Conservation (phyloP, 164 flowering plant genomes). For the Stephania cephalantha region DNA sequence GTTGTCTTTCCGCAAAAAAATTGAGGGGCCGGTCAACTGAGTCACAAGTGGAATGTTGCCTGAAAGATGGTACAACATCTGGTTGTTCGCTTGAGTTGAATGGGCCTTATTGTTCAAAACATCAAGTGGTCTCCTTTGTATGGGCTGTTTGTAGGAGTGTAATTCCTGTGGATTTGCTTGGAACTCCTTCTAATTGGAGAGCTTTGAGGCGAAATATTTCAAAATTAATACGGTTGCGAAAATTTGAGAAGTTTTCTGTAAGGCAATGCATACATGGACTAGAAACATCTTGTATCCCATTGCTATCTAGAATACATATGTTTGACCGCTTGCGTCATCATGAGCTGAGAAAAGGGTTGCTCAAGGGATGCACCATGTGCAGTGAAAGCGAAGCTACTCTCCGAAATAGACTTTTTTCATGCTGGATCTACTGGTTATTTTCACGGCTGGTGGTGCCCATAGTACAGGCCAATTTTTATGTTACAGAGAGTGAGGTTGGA, state of each 20-base stretch:
- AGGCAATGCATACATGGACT: slow-evolving; percentile 65
- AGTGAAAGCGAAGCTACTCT: slow-evolving; percentile 16
- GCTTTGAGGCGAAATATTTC: slow-evolving; percentile 62
- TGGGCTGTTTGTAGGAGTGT: slow-evolving; percentile 88
- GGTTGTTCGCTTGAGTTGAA: slow-evolving; percentile 20
- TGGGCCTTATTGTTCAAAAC: slow-evolving; percentile 37
- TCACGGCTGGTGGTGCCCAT: slow-evolving; percentile 54
- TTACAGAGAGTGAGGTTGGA: slow-evolving; percentile 77
- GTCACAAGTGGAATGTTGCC: neutral
- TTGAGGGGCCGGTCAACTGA: neutral
- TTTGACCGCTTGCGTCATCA: slow-evolving; percentile 16
- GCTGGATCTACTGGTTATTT: slow-evolving; percentile 86
- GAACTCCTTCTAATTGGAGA: slow-evolving; percentile 57
- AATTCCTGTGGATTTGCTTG: slow-evolving; percentile 69
- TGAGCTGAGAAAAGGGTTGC: neutral
- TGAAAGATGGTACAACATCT: slow-evolving; percentile 4
- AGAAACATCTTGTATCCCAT: slow-evolving; percentile 40
- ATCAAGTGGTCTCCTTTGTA: slow-evolving; percentile 70
- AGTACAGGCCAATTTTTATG: slow-evolving; percentile 69
- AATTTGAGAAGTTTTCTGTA: slow-evolving; percentile 66
- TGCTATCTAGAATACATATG: slow-evolving; percentile 30
- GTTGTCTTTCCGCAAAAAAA: neutral
- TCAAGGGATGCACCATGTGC: slow-evolving; percentile 1
- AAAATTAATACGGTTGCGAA: slow-evolving; percentile 52
- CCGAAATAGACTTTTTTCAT: slow-evolving; percentile 34